Conservation (phyloP, 2,329 filamentous ascomycete species). For the Polytolypa hystricis region DNA sequence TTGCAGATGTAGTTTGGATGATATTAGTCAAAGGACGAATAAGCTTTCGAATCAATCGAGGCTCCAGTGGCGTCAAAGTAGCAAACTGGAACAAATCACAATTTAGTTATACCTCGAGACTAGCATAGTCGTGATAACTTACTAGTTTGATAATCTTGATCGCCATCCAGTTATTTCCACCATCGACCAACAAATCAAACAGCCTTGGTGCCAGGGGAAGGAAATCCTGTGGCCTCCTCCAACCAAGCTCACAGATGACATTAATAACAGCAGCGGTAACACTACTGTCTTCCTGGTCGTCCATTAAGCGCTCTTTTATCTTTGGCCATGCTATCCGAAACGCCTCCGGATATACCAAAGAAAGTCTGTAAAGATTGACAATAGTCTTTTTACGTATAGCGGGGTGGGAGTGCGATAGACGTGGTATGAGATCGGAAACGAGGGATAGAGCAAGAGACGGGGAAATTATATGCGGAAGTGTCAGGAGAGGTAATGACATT, state of each 20-base stretch:
- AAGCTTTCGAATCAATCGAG: conserved; percentile 80
- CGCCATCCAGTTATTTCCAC: conserved; percentile 98
- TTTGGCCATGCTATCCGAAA: conserved; percentile 90
- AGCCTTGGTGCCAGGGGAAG: conserved; percentile 80
- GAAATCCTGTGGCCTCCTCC: conserved; percentile 88
- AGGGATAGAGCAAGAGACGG: conserved; percentile 84
- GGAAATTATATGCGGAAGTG: conserved; percentile 90
- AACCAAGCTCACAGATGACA: conserved; percentile 90
- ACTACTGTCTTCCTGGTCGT: conserved; percentile 78
- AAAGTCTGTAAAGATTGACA: conserved; percentile 84
- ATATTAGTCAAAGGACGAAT: conserved; percentile 83
- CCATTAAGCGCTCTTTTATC: conserved; percentile 87
- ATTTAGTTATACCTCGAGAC: not conserved
- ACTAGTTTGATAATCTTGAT: conserved; percentile 98
- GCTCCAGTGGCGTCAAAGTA: conserved; percentile 83
- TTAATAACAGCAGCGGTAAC: conserved; percentile 95
- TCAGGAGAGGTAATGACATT: conserved; percentile 74
- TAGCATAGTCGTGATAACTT: conserved; percentile 21
- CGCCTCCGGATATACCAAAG: conserved; percentile 92
- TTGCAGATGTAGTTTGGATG: conserved; percentile 87
- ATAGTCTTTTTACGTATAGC: conserved; percentile 91
- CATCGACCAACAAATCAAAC: conserved; percentile 83
- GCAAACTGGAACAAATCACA: conserved; percentile 57
- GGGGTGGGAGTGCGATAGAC: conserved; percentile 74
- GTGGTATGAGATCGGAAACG: conserved; percentile 72